phyloP scores from a whole-genome alignment of 106 monocot genomes.

The Allium fistulosum region DNA sequence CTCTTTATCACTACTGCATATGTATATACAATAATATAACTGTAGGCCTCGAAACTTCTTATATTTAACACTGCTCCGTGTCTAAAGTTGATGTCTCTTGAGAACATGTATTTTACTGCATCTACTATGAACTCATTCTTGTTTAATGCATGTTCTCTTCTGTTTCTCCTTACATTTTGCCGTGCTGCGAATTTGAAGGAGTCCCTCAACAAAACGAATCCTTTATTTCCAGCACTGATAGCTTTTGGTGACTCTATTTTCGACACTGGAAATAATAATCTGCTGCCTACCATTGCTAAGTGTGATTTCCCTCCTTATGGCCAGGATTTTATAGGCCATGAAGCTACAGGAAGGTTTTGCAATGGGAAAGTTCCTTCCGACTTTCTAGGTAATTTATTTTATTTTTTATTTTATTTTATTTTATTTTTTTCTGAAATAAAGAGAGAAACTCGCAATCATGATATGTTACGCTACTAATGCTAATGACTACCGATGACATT shows the following conservation, averaged over 20 bases:
- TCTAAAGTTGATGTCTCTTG: not conserved
- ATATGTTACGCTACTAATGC: too few species aligned
- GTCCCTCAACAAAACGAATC: not conserved
- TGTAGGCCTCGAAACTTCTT: too few species aligned
- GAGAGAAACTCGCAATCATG: too few species aligned
- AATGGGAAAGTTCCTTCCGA: not conserved
- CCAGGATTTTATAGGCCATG: slow-evolving; percentile 2
- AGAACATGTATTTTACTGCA: not conserved
- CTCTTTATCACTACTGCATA: too few species aligned
- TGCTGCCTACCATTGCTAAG: not conserved
- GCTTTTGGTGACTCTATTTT: not conserved
- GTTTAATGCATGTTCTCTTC: not conserved
- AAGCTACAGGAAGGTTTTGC: slow-evolving; percentile 1
- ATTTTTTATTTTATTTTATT: too few species aligned
- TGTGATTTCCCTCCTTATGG: slow-evolving; percentile 5
- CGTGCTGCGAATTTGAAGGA: not conserved
- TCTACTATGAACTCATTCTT: not conserved
- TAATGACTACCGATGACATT: not conserved
- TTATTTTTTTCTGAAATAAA: too few species aligned
- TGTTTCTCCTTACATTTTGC: not conserved
- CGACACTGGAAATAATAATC: slow-evolving; percentile 2
- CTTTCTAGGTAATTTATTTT: not conserved
- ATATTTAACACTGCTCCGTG: too few species aligned
- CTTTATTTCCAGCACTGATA: not conserved
- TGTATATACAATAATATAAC: too few species aligned